Evolutionary conservation across 2,329 filamentous ascomycete species (phyloP), one percentile per base, ranked within the genome.

Genomic region (Cucurbitaria berberidis): DNA sequence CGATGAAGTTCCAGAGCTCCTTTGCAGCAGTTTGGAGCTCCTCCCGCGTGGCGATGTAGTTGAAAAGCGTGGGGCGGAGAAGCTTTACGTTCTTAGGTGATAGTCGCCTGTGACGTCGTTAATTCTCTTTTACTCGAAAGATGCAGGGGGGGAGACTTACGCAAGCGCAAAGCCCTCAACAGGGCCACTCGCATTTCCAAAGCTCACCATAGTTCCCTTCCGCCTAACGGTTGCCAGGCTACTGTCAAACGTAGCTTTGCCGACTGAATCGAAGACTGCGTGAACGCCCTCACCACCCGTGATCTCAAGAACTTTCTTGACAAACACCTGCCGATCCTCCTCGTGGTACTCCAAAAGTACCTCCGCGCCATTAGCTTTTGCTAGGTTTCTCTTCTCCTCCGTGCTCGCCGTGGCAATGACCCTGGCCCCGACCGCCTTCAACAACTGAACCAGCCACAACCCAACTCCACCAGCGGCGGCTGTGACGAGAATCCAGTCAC

Each of bases 231-330:
- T 84, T 60, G 92, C 85, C 59, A 96, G 73, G 66, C 88, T 89
- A 18, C 84, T 81, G 63, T 96, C 90, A 77, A 95, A 96, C 0
- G 93, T 96, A 43, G 83, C 82, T 78, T 91, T 91, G 11, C 92
- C 93, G 2, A 96, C 90, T 5, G 90, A 89, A 71, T 96, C 92
- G 70, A 91, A 96, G 24, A 96, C 88, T 9, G 88, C 91, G 59
- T 86, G 84, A 2, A 89, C 87, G 7, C 93, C 93, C 54, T 86
- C 78, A 0, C 88, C 88, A 1, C 80, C 84, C 0, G 91, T 96
- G 43, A 90, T 86, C 70, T 89, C 82, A 65, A 82, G 79, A 5
- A 91, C 86, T 69, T 83, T 80, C 53, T 70, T 64, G 1, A 69
- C 66, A 41, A 75, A 74, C 38, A 63, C 48, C 21, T 74, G 65